These are phyloP conservation scores for Fusarium odoratissimum DNA, from an alignment of 2,329 filamentous ascomycete species.

Conservation along the genomic window DNA sequence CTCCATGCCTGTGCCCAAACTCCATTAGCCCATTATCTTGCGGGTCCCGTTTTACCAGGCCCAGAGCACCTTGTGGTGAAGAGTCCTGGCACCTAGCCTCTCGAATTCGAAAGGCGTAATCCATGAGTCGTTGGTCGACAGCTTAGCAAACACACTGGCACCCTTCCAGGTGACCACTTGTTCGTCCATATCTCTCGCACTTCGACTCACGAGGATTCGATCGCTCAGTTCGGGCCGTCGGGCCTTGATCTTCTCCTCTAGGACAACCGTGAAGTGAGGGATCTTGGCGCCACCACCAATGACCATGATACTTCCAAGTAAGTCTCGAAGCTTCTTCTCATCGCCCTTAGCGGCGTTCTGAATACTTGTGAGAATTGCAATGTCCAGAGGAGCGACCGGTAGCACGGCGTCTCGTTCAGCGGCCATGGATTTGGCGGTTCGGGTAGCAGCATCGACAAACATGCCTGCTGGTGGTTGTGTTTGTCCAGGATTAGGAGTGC, in stretches of 20 bases:
- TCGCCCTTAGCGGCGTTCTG: slow-evolving; percentile 87
- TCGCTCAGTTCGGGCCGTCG: slow-evolving; percentile 71
- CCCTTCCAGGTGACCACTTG: slow-evolving; percentile 99
- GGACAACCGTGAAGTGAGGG: slow-evolving; percentile 80
- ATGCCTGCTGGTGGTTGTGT: slow-evolving; percentile 56
- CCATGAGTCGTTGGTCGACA: slow-evolving; percentile 96
- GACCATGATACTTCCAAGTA: slow-evolving; percentile 90
- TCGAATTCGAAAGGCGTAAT: slow-evolving; percentile 90
- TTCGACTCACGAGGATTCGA: slow-evolving; percentile 72
- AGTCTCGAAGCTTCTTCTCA: slow-evolving; percentile 92
- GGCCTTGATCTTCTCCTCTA: slow-evolving; percentile 84
- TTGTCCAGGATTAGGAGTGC: slow-evolving; percentile 55
- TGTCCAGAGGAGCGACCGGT: slow-evolving; percentile 85
- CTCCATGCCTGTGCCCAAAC: slow-evolving; percentile 42
- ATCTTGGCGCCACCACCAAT: slow-evolving; percentile 87
- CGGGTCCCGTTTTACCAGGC: slow-evolving; percentile 58
- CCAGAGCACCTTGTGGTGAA: slow-evolving; percentile 85
- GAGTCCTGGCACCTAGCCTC: slow-evolving; percentile 79
- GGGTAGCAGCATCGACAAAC: slow-evolving; percentile 63
- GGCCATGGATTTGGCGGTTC: slow-evolving; percentile 66
- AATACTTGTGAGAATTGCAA: slow-evolving; percentile 90
- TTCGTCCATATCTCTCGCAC: slow-evolving; percentile 92
- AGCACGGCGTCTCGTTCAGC: slow-evolving; percentile 82
- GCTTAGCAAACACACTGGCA: slow-evolving; percentile 92
- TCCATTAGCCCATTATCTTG: slow-evolving; percentile 29